phyloP scores from a whole-genome alignment of 768 basidiomycete species.

The Leucosporidium creatinivorum region DNA sequence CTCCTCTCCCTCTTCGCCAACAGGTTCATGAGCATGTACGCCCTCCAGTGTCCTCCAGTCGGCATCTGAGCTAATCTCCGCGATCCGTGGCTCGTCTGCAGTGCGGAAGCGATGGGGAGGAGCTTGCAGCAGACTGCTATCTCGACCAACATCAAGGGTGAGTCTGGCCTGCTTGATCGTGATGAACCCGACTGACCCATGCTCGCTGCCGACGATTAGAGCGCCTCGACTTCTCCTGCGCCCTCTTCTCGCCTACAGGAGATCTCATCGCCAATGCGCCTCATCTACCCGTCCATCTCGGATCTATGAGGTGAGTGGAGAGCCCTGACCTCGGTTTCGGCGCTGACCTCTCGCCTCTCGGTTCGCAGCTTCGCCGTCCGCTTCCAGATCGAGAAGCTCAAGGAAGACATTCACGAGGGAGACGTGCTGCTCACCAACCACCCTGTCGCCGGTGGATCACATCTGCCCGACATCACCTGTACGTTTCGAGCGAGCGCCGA shows the following conservation, averaged over 20 bases:
- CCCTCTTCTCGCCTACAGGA: slow-evolving; percentile 85
- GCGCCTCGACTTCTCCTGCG: slow-evolving; percentile 82
- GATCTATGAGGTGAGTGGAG: background rate
- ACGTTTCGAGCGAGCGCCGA: background rate
- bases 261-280: slow-evolving; percentile 58
- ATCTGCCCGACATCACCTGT: slow-evolving; percentile 69
- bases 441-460: slow-evolving; percentile 62
- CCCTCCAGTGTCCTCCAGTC: background rate
- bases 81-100: background rate
- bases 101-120: slow-evolving; percentile 68
- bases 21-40: slow-evolving; percentile 81
- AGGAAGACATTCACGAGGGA: slow-evolving; percentile 64
- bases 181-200: background rate
- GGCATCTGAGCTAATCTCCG: slow-evolving; percentile 4
- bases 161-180: background rate
- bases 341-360: background rate
- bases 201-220: slow-evolving; percentile 38
- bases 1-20: slow-evolving; percentile 87
- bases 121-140: slow-evolving; percentile 38
- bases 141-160: slow-evolving; percentile 77
- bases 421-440: slow-evolving; percentile 92
- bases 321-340: background rate
- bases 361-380: slow-evolving; percentile 36
- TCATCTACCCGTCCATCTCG: slow-evolving; percentile 29
- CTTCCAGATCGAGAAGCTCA: slow-evolving; percentile 40